Evolutionary conservation across 306 rosid genomes (phyloP).

Genomic region (Vigna nakashimae): DNA sequence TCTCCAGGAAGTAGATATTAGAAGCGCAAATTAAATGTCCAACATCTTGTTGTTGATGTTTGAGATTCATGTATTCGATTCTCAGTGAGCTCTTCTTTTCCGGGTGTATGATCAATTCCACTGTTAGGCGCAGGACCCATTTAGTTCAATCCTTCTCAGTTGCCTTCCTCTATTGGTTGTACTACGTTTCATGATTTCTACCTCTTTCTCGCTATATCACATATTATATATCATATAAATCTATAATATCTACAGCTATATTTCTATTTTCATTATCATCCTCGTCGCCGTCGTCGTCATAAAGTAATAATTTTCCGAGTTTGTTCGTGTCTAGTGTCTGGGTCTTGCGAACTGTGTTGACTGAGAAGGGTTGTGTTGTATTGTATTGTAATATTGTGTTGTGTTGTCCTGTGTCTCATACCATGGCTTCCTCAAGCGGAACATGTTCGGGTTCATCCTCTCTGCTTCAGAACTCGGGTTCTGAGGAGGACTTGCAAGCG

Average conservation of each 20-base stretch:
- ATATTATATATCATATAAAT: background rate
- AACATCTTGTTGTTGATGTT: slow-evolving; percentile 72
- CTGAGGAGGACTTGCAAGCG: slow-evolving; percentile 66
- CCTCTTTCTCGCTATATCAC: background rate
- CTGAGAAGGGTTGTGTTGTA: background rate
- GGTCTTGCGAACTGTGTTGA: slow-evolving; percentile 54
- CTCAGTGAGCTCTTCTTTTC: slow-evolving; percentile 79
- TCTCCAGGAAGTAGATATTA: background rate
- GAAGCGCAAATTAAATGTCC: slow-evolving; percentile 59
- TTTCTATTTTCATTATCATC: background rate
- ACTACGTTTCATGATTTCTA: slow-evolving; percentile 86
- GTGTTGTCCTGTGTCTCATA: background rate
- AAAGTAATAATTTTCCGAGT: slow-evolving; percentile 12
- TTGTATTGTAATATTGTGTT: too few relatives aligned
- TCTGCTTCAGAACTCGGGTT: slow-evolving; percentile 67
- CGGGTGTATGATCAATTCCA: slow-evolving; percentile 93
- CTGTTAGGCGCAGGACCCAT: slow-evolving; percentile 89
- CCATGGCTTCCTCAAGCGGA: slow-evolving; percentile 88
- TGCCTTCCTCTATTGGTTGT: slow-evolving; percentile 90
- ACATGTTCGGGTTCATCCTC: slow-evolving; percentile 77
- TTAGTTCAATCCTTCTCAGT: slow-evolving; percentile 99
- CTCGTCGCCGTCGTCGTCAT: background rate
- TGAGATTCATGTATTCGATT: slow-evolving; percentile 93
- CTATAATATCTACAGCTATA: slow-evolving; percentile 9
- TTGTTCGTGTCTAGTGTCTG: slow-evolving; percentile 41